phyloP scores from a whole-genome alignment of 192 early-diverging fungal species.

The Entomortierella beljakovae region DNA sequence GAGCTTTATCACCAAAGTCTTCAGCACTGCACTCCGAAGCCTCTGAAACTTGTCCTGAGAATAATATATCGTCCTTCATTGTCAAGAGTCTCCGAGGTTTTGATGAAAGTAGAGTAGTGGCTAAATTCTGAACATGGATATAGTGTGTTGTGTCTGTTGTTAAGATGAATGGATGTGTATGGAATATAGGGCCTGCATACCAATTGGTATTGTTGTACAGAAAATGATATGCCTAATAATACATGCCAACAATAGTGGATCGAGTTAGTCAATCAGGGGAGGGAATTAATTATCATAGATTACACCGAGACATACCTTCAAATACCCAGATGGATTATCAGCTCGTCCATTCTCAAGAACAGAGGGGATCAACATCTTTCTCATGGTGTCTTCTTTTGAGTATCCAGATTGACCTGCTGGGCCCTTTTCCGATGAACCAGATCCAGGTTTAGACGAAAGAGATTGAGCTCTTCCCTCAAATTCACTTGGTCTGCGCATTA shows the following conservation, averaged over 20 bases:
- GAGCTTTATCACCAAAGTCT: constrained; percentile 30
- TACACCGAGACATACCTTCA: constrained; percentile 22
- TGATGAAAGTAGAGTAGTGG: constrained; percentile 25
- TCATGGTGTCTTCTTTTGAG: constrained; percentile 37
- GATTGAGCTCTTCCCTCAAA: constrained; percentile 36
- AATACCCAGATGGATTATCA: constrained; percentile 30
- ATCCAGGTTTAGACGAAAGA: constrained; percentile 23
- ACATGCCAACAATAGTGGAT: not conserved
- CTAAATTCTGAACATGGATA: constrained; percentile 44
- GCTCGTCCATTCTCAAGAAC: constrained; percentile 45
- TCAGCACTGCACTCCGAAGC: constrained; percentile 43
- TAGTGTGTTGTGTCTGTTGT: constrained; percentile 51
- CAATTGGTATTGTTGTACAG: constrained; percentile 52
- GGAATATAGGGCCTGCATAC: constrained; percentile 44
- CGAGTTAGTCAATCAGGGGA: not conserved
- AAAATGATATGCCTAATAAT: constrained; percentile 37
- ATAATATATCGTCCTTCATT: constrained; percentile 42
- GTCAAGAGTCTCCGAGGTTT: constrained; percentile 34
- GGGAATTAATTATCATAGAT: too few relatives aligned
- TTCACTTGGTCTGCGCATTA: constrained; percentile 46
- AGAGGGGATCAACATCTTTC: constrained; percentile 51
- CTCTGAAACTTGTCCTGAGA: constrained; percentile 31
- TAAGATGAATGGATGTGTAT: constrained; percentile 36
- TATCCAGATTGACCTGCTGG: not conserved
- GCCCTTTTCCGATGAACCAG: not conserved